Conservation (phyloP, 257 asterid species). For the Misopates orontium region DNA sequence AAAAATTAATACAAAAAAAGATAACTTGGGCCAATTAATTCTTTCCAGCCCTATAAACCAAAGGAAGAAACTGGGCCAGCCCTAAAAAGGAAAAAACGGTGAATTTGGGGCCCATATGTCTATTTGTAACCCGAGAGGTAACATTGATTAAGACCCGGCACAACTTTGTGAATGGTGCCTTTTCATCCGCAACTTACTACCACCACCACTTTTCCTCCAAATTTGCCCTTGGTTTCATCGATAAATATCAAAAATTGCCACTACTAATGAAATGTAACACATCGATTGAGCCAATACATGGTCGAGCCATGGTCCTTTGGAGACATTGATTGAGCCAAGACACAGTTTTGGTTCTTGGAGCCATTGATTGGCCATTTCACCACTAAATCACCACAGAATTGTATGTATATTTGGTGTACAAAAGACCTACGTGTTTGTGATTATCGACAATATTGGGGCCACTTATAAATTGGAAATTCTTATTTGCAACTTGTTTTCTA, state of each 20-base stretch:
- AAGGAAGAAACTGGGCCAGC: constrained; percentile 33
- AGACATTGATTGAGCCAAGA: constrained; percentile 44
- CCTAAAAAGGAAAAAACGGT: constrained; percentile 8
- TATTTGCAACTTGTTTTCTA: neutral
- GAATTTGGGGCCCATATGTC: constrained; percentile 52
- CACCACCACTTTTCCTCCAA: constrained; percentile 16
- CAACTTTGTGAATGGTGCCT: constrained; percentile 31
- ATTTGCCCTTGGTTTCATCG: constrained; percentile 16
- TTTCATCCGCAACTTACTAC: constrained; percentile 31
- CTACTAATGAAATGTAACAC: neutral
- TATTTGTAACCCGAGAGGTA: constrained; percentile 57
- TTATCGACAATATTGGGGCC: constrained; percentile 5
- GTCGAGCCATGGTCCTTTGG: constrained; percentile 30
- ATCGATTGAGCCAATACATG: constrained; percentile 38
- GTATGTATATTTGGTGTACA: neutral
- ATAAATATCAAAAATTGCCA: constrained; percentile 35
- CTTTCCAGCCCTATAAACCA: constrained; percentile 17
- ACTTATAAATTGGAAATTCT: neutral
- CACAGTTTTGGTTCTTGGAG: constrained; percentile 30
- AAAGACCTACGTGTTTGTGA: neutral
- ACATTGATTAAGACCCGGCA: constrained; percentile 42
- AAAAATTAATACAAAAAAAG: neutral
- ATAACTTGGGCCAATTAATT: constrained; percentile 7
- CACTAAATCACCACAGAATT: too few relatives aligned
- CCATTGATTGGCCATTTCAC: neutral